Conservation (phyloP, 2,329 filamentous ascomycete species). For the Colletotrichum eleusines region DNA sequence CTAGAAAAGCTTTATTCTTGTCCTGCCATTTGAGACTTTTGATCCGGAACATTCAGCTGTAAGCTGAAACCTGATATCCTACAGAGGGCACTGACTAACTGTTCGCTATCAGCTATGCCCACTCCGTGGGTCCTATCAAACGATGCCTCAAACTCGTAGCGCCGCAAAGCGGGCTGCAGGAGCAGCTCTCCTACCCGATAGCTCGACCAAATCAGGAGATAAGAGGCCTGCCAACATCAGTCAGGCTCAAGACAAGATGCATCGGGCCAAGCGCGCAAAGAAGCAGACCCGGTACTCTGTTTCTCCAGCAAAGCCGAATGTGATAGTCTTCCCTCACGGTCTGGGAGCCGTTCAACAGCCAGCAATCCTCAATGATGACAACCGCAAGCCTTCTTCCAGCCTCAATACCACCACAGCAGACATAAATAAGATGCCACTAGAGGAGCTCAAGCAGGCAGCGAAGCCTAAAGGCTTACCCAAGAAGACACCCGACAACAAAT, state of each 20-base stretch:
- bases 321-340: slow-evolving; percentile 33
- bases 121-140: neutral
- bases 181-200: no score
- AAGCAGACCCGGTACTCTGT: neutral
- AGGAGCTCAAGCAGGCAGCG: slow-evolving; percentile 41
- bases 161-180: slow-evolving; percentile 1
- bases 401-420: no score
- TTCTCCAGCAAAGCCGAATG: neutral
- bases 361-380: neutral
- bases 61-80: neutral
- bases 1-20: no score
- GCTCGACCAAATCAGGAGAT: neutral
- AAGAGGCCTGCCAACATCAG: neutral
- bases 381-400: neutral
- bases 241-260: neutral
- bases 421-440: neutral
- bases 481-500: slow-evolving; percentile 51
- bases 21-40: no score
- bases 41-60: neutral
- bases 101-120: no score
- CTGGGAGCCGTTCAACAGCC: slow-evolving; percentile 37
- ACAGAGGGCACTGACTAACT: neutral
- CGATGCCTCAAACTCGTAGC: slow-evolving; percentile 1
- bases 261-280: slow-evolving; percentile 6
- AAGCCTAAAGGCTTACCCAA: slow-evolving; percentile 45